phyloP scores from a whole-genome alignment of 2,329 filamentous ascomycete species.

The Elsinoe batatas region DNA sequence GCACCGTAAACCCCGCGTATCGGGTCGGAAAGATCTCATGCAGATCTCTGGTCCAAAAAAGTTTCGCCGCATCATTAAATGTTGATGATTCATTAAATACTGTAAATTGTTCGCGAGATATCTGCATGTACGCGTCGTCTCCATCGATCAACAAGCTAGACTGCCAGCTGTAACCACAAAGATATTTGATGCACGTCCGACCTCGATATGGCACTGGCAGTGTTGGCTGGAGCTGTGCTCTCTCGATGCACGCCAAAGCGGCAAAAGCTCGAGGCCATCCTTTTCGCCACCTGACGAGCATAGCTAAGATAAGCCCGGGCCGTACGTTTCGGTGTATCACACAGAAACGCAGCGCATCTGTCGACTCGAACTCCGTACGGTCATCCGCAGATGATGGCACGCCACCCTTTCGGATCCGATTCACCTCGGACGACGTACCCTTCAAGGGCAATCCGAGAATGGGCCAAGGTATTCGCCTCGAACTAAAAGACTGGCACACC shows the following conservation, averaged over 20 bases:
- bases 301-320: not conserved
- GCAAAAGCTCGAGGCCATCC: not conserved
- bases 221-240: not conserved
- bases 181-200: not conserved
- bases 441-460: not conserved
- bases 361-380: not conserved
- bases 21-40: not conserved
- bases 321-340: not conserved
- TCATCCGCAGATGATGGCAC: not conserved
- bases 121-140: not conserved
- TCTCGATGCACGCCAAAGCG: not conserved
- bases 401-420: not conserved
- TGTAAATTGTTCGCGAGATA: too few relatives aligned
- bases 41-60: not conserved
- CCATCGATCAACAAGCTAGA: not conserved
- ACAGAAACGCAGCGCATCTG: not conserved
- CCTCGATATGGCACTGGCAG: not conserved
- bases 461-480: not conserved
- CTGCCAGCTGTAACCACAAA: not conserved
- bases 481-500: slow-evolving; percentile 7
- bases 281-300: not conserved
- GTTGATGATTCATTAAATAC: too few relatives aligned
- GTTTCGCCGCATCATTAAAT: not conserved
- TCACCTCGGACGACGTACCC: not conserved
- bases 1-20: too few relatives aligned